Evolutionary conservation across 225 moss, liverwort and hornwort species (phyloP).

Genomic region (Climacium dendroides): DNA sequence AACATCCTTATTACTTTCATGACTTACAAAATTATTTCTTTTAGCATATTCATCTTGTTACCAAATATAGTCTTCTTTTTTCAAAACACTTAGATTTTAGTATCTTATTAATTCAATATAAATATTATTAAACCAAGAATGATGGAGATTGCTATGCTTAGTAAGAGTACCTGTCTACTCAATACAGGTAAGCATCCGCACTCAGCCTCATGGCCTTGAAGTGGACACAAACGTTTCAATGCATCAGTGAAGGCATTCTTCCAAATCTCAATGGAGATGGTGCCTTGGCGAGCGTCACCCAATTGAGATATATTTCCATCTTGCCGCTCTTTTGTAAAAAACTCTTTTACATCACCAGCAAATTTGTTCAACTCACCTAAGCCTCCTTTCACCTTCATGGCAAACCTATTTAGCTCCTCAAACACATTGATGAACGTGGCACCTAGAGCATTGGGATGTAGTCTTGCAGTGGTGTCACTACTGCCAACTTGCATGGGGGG

Average conservation of each 20-base stretch:
- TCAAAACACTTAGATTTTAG: fast-evolving
- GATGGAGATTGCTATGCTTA: fast-evolving
- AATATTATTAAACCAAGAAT: neutral
- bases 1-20: neutral
- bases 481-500: constrained; percentile 74
- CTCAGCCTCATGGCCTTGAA: constrained; percentile 78
- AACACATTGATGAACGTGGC: constrained; percentile 23
- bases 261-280: constrained; percentile 71
- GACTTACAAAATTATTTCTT: neutral
- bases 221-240: constrained; percentile 60
- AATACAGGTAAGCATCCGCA: constrained; percentile 83
- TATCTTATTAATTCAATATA: neutral
- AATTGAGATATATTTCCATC: constrained; percentile 53
- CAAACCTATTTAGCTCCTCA: constrained; percentile 25
- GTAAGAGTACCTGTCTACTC: constrained; percentile 35
- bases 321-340: constrained; percentile 40
- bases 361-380: constrained; percentile 58
- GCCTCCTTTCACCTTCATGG: constrained; percentile 22
- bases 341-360: constrained; percentile 51
- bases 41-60: neutral
- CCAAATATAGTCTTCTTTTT: no score
- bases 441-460: neutral
- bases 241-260: constrained; percentile 83
- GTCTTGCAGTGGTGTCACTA: neutral
- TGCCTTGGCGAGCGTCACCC: constrained; percentile 71